Evolutionary conservation across 768 basidiomycete genomes (phyloP), one percentile per base, ranked within the genome.

Genomic region (Chalciporus sphaerocephalus): DNA sequence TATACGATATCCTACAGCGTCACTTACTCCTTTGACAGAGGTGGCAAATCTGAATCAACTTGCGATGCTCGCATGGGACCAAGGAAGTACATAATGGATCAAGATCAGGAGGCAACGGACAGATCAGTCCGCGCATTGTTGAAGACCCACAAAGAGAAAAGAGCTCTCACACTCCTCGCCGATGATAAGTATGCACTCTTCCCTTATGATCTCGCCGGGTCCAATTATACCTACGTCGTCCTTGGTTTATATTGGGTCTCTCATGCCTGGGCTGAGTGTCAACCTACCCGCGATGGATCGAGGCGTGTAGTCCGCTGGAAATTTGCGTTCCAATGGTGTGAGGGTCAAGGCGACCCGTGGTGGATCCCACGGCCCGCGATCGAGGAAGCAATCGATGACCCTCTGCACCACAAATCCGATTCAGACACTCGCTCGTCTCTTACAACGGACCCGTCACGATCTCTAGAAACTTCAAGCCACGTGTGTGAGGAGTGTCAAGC

Each of bases 241-340:
- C 67, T 72, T 34, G 70, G 70, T 28, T 80, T 83, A 48, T 92
- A 90, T 61, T 75, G 75, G 44, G 85, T 92, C 47, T 71, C 75
- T 9, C 71, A 87, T 61, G 79, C 52, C 64, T 89, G 40, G 89
- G 54, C 52, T 51, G 18, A 53, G 66, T 77, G 74, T 46, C 79
- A 87, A 54, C 55, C 71, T 1, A 67, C 76, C 6, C 63, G 62
- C 32, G 80, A 77, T 47, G 64, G 68, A 15, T 61, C 54, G 24
- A 76, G 77, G 10, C 68, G 65, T n/a, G 78, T 87, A n/a, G 74
- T 87, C 11, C 72, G 88, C 6, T 87, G 80, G 60, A 92, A 91
- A 60, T 90, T 92, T 55, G 81, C 83, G 5, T 92, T 92, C 52
- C 83, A 85, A 53, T 92, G 88, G 87, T 87, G 86, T 51, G 76